Evolutionary conservation across 345 rosid species (phyloP), one percentile per base, ranked within the genome.

Genomic region (Laguncularia racemosa): DNA sequence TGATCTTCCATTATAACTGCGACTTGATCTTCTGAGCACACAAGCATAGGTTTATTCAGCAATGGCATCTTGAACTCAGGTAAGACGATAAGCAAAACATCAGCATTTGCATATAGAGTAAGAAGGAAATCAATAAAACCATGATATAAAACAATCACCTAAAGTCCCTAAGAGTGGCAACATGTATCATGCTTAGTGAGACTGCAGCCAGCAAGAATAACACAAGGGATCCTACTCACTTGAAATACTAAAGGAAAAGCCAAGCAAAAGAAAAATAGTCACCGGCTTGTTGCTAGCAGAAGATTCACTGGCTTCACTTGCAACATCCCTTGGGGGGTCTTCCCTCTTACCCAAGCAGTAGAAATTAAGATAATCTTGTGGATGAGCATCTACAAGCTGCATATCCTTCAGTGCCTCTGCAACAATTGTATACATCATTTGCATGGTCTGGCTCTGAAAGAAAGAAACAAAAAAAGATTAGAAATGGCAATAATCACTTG

Each of bases 291-390:
- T 33, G 11, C 9, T 80, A 48, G 58, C 61, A 26, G 66, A 45
- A 55, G 6, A 53, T 15, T 38, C 20, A 19, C 55, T 43, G 0
- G 48, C 40, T 20, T 44, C 55, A 19, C 6, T 23, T 26, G 70
- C 56, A 50, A 48, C 14, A 19, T 69, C 72, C 16, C 48, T 55
- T 7, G 83, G 69, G 54, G 40, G 50, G 61, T 65, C 48, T 70
- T 91, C 97, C 58, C 86, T 73, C 12, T 85, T 91, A 60, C 96
- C 97, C 58, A 91, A 73, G 65, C 96, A 92, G 71, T 79, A 92
- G 76, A 93, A 93, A 85, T 90, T 93, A 44, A 93, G 96, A 82
- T 85, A 93, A 57, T 93, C 95, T 52, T 61, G 82, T 50, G 97
- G 99, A 75, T 82, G 78, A 21, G 83, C 66, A 57, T 75, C 81